Evolutionary conservation across 2,329 filamentous ascomycete genomes (phyloP), one percentile per base, ranked within the genome.

Genomic region (Chaetomiaceae sp.): DNA sequence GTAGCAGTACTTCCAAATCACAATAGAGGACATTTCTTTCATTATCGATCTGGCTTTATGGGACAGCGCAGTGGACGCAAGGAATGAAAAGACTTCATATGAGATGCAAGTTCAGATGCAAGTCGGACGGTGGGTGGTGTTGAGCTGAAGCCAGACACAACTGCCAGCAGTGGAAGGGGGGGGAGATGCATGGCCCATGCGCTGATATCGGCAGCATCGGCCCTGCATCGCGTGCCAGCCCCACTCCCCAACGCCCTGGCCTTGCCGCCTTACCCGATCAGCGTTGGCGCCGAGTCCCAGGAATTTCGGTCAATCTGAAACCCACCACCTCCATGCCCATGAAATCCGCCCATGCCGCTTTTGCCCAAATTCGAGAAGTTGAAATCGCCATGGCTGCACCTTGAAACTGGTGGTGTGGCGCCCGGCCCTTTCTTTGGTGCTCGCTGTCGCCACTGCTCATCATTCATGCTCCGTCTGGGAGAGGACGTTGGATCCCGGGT

Each of bases 271-370:
- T 41, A 19, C 45, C 43, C 38, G 16, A 53, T 44, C 14, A 10
- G 42, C 30, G 17, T 23, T 51, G 41, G 50, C 17, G 44, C 48
- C 40, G 30, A 23, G 20, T 44, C 33, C 50, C 44, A 44, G 45
- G 23, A 30, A 47, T 27, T 39, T n/a, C 46, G 23, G 44, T 37
- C 30, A 52, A 48, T 37, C 46, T 56, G 55, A 59, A 57, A 59
- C 55, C 44, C 14, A 27, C 44, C 40, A 49, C 25, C n/a, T n/a
- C n/a, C n/a, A n/a, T 38, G 34, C 46, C 49, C 38, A 46, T 50
- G 17, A 25, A 23, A 44, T 43, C 47, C 33, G 25, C 33, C 35
- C 40, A 48, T 52, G 40, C 51, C 41, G 48, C 30, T 13, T 12
- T 51, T 49, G 25, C 45, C 49, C 53, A 47, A 12, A 3, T 13